phyloP scores from a whole-genome alignment of 2,329 filamentous ascomycete species.

The Mollisia scopiformis region DNA sequence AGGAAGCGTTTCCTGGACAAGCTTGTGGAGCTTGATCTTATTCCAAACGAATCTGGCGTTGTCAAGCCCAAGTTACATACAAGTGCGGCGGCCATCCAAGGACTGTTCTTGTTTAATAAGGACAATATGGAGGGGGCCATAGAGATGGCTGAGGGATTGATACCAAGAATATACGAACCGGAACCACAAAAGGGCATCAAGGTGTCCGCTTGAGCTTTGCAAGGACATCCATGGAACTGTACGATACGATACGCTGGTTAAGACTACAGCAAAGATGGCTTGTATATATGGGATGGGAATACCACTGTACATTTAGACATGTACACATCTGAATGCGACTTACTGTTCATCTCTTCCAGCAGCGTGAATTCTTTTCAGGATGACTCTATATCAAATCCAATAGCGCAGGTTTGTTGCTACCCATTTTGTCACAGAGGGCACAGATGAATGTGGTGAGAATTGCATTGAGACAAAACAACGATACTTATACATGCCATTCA shows the following conservation, averaged over 20 bases:
- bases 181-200: conserved; percentile 22
- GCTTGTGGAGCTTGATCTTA: conserved; percentile 70
- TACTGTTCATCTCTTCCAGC: too few relatives aligned
- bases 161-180: conserved; percentile 58
- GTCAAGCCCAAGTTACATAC: conserved; percentile 45
- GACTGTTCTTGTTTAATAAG: conserved; percentile 95
- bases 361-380: too few relatives aligned
- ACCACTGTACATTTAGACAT: neutral
- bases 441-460: too few relatives aligned
- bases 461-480: too few relatives aligned
- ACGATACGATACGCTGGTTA: neutral
- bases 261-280: neutral
- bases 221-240: neutral
- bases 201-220: conserved; percentile 8
- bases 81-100: conserved; percentile 91
- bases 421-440: too few relatives aligned
- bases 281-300: neutral
- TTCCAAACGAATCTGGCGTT: conserved; percentile 51
- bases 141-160: conserved; percentile 70
- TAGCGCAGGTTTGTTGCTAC: too few relatives aligned
- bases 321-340: neutral
- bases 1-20: conserved; percentile 71
- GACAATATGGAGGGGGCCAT: conserved; percentile 87
- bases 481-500: neutral
- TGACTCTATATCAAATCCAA: too few relatives aligned